Evolutionary conservation across 495 filamentous ascomycete species (phyloP).

Genomic region (Umbilicaria muhlenbergii): DNA sequence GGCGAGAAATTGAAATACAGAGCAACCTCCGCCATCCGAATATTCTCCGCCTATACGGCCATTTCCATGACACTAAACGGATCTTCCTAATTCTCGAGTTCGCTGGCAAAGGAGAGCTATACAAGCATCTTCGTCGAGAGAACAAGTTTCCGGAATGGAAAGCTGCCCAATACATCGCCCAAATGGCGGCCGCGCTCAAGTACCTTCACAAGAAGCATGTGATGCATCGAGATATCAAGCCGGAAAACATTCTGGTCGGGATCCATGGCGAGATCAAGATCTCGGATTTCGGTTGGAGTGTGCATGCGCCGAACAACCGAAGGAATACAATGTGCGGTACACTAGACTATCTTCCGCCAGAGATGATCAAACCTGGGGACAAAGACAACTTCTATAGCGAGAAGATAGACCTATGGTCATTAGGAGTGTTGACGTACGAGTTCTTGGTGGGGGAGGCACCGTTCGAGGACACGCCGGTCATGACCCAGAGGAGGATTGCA

Average conservation of each 20-base stretch:
- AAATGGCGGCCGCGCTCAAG: constrained; percentile 85
- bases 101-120: constrained; percentile 87
- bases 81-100: constrained; percentile 95
- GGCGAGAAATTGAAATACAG: constrained; percentile 96
- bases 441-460: constrained; percentile 92
- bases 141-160: constrained; percentile 88
- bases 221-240: constrained; percentile 98
- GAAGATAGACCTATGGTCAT: constrained; percentile 90
- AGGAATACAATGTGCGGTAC: constrained; percentile 95
- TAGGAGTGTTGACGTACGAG: constrained; percentile 92
- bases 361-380: constrained; percentile 78
- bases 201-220: constrained; percentile 97
- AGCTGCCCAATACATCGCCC: constrained; percentile 92
- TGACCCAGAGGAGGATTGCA: constrained; percentile 86
- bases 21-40: constrained; percentile 92
- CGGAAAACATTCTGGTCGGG: constrained; percentile 93
- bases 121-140: constrained; percentile 87
- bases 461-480: constrained; percentile 87
- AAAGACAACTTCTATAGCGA: constrained; percentile 80
- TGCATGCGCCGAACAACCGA: constrained; percentile 90
- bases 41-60: constrained; percentile 82
- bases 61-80: constrained; percentile 94
- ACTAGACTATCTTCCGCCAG: constrained; percentile 89
- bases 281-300: constrained; percentile 96
- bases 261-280: constrained; percentile 99